Conservation (phyloP, 805 yeast genomes). For the Spathaspora hagerdaliae region DNA sequence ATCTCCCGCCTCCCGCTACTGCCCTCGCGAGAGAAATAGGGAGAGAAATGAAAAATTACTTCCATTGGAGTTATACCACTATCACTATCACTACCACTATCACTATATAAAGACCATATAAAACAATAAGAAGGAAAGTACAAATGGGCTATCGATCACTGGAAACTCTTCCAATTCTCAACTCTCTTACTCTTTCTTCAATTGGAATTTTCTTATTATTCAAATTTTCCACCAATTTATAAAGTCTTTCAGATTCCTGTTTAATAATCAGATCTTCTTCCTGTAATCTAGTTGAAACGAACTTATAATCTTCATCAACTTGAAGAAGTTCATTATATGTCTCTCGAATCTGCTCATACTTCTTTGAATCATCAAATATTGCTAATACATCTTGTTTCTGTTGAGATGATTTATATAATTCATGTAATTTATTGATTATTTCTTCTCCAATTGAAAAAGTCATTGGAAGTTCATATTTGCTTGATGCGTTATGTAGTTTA, state of each 20-base stretch:
- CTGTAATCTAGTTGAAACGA: background rate
- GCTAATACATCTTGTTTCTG: background rate
- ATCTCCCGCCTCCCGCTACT: too few species aligned
- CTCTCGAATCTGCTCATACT: constrained; percentile 2
- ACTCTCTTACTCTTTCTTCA: background rate
- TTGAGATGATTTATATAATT: constrained; percentile 6
- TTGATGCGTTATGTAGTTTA: background rate
- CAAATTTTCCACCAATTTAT: background rate
- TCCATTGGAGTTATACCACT: too few species aligned
- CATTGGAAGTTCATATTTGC: constrained; percentile 10
- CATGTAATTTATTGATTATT: constrained; percentile 15
- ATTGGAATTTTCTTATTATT: background rate
- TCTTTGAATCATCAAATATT: background rate
- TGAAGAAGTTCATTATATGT: constrained; percentile 10
- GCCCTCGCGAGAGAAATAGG: too few species aligned
- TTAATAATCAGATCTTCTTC: constrained; percentile 1
- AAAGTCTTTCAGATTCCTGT: background rate
- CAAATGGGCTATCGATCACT: too few species aligned
- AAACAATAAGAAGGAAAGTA: too few species aligned
- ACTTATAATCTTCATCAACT: constrained; percentile 11
- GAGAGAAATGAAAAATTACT: too few species aligned
- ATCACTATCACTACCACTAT: too few species aligned
- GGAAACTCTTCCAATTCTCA: too few species aligned
- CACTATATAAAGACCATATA: too few species aligned
- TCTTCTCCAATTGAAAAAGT: constrained; percentile 13